Evolutionary conservation across 768 basidiomycete genomes (phyloP), one percentile per base, ranked within the genome.

Genomic region (Candolleomyces eurysporus): DNA sequence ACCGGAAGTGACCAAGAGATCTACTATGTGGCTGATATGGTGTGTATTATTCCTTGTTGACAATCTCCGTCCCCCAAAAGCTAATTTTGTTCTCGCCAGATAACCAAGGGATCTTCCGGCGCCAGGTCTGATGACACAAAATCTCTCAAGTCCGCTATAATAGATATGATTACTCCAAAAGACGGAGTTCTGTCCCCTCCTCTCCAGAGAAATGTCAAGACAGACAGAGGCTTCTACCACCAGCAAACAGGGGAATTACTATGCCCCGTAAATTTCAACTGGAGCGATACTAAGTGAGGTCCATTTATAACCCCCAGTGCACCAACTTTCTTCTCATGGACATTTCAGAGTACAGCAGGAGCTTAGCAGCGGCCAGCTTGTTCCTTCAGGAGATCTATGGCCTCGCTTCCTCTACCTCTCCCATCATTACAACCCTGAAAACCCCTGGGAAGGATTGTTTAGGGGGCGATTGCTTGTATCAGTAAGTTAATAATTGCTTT

Each of bases 151-250:
- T 30, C 30, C 14, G 57, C 30, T 11, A 53, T 63, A 19, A n/a
- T 67, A 11, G 60, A 65, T 53, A 65, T 64, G 66, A 63, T 67
- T 21, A 63, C 60, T 16, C 66, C 66, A 5, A 31, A 30, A 4
- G 58, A 53, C 14, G 51, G 61, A 21, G 2, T 36, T 16, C 45
- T 65, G 32, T 55, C 32, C 26, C 64, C 66, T 13, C 51, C 59
- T 55, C 22, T 64, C 19, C n/a, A 43, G 17, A 49, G 57, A 11
- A 64, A 67, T 45, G 48, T 63, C 43, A 67, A 67, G 52, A 22
- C 42, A 14, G 48, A 64, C 36, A 48, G 53, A 8, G 63, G 62
- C 31, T 65, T 65, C 50, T 57, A 63, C 45, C 61, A 55, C 54
- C 39, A 3, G 1, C 5, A 30, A 13, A 55, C 54, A 5, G 54